A percentile compares a stretch with the other conserved stretches of the same genome.
These are phyloP conservation scores for Colletotrichum lindemuthianum DNA, from an alignment of 2,329 filamentous ascomycete genomes.

Conservation along the genomic window DNA sequence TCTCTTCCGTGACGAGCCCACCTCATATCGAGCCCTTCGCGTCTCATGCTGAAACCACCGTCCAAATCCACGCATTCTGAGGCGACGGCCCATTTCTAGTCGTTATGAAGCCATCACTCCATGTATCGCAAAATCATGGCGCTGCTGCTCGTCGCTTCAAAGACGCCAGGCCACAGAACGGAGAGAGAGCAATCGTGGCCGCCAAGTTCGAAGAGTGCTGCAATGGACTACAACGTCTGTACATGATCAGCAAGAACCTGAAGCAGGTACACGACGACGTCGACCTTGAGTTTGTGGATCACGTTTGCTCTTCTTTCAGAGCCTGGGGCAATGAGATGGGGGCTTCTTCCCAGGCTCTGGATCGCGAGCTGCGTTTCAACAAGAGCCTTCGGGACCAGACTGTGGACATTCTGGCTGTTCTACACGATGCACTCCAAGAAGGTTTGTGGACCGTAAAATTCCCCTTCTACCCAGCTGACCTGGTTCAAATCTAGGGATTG, in stretches of 20 bases:
- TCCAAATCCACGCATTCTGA: not conserved
- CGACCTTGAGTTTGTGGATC: not conserved
- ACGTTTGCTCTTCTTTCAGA: not conserved
- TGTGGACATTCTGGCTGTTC: not conserved
- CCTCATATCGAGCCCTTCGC: too few relatives aligned
- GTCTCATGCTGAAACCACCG: too few relatives aligned
- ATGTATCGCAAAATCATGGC: not conserved
- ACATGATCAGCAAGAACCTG: not conserved
- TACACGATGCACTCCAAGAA: conserved; percentile 6
- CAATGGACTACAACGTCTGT: not conserved
- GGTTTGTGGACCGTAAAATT: not conserved
- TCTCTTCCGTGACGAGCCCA: too few relatives aligned
- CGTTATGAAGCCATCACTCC: not conserved
- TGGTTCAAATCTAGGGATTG: not conserved
- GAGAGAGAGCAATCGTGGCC: conserved; percentile 4
- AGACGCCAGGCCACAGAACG: not conserved
- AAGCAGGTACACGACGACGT: not conserved
- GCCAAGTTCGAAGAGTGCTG: conserved; percentile 19
- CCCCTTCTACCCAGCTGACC: too few relatives aligned
- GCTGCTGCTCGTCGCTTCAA: not conserved
- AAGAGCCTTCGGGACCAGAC: not conserved
- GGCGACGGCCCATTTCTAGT: too few relatives aligned
- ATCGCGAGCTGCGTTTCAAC: conserved; percentile 14
- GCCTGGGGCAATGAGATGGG: conserved; percentile 18
- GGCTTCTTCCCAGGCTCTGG: conserved; percentile 3